These are phyloP conservation scores for Jatropha curcas DNA, from an alignment of 345 rosid genomes.

Conservation along the genomic window DNA sequence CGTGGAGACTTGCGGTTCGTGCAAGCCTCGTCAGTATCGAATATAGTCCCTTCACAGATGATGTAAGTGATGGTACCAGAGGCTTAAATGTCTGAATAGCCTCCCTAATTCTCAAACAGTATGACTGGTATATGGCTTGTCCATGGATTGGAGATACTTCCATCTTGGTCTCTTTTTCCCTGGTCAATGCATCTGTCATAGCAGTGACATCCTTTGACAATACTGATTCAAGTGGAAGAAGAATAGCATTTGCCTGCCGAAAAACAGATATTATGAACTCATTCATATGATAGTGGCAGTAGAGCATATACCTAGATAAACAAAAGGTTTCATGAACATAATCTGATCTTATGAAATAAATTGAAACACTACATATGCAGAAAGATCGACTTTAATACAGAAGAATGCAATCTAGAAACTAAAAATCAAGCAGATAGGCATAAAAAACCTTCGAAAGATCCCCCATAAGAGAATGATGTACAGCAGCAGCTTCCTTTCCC, in stretches of 20 bases:
- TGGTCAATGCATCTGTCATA: constrained; percentile 75
- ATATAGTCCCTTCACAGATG: constrained; percentile 63
- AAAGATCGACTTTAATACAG: constrained; percentile 7
- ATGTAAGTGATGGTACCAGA: constrained; percentile 52
- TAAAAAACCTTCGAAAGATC: constrained; percentile 75
- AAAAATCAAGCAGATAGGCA: constrained; percentile 12
- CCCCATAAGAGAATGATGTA: constrained; percentile 70
- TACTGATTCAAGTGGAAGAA: constrained; percentile 72
- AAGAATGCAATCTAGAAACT: constrained; percentile 12
- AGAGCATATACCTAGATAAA: constrained; percentile 2
- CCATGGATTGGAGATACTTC: constrained; percentile 88
- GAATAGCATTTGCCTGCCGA: constrained; percentile 70
- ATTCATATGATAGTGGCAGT: constrained; percentile 10
- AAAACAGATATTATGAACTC: constrained; percentile 14
- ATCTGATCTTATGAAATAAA: constrained; percentile 4
- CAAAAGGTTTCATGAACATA: constrained; percentile 11
- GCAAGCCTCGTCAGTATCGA: constrained; percentile 73
- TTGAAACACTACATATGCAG: constrained; percentile 3
- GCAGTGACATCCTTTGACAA: constrained; percentile 85
- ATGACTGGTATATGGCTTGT: constrained; percentile 88
- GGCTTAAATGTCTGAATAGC: constrained; percentile 63
- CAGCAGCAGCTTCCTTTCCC: constrained; percentile 84
- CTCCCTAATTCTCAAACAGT: constrained; percentile 71
- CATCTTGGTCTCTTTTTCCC: constrained; percentile 69
- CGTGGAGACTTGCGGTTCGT: constrained; percentile 78